Percentiles rank a stretch among this genome's conserved stretches.
Evolutionary conservation across 495 filamentous ascomycete genomes (phyloP).

Genomic region (Cercophora newfieldiana): DNA sequence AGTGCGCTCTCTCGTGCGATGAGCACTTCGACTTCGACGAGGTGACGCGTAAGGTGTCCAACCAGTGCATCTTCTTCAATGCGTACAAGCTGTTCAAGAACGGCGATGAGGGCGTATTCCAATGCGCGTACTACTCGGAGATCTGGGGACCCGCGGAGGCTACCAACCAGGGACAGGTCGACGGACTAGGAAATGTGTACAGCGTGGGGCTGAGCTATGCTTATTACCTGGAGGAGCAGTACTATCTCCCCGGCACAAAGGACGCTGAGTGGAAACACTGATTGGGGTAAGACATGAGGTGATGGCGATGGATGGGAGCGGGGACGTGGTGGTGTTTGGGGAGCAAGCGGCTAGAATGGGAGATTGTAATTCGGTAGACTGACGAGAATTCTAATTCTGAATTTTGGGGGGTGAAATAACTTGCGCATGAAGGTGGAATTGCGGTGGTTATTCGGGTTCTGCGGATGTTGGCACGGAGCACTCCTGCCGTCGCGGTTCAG

Average conservation of each 20-base stretch:
- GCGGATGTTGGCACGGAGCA: too few species aligned
- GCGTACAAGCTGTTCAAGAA: constrained; percentile 48
- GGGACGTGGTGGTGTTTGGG: too few species aligned
- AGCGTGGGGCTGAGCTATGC: constrained; percentile 15
- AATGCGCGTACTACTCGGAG: constrained; percentile 21
- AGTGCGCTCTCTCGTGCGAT: constrained; percentile 44
- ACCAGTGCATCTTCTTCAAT: constrained; percentile 51
- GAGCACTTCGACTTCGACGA: constrained; percentile 23
- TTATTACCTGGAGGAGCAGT: constrained; percentile 15
- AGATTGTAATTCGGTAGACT: too few species aligned
- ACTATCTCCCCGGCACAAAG: not conserved
- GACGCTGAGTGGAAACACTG: not conserved
- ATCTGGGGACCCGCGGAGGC: constrained; percentile 13
- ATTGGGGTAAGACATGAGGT: not conserved
- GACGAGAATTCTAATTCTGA: too few species aligned
- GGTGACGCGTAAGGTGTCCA: constrained; percentile 38
- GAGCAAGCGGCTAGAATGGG: too few species aligned
- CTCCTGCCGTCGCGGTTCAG: too few species aligned
- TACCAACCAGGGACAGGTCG: constrained; percentile 23
- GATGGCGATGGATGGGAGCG: not conserved
- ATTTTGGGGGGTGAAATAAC: too few species aligned
- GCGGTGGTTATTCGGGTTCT: too few species aligned
- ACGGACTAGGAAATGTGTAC: constrained; percentile 12
- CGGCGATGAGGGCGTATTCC: constrained; percentile 23
- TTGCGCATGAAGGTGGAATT: too few species aligned